Percentiles rank a stretch among this genome's conserved stretches.
Evolutionary conservation across 73 alveolate species (phyloP).

Genomic region (Symbiodinium natans): DNA sequence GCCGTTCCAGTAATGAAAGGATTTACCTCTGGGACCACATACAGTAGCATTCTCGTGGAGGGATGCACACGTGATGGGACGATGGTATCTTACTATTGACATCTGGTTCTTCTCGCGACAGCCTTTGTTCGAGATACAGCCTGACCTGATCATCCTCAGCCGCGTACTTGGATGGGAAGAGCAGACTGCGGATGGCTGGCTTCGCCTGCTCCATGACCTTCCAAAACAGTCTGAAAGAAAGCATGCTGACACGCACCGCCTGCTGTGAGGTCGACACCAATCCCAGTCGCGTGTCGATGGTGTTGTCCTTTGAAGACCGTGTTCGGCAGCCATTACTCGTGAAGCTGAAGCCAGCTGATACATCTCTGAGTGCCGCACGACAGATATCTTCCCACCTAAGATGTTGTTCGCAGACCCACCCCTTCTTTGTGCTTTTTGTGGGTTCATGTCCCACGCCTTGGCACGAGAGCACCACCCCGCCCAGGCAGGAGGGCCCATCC

Average conservation of each 20-base stretch:
- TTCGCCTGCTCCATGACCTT: constrained; percentile 84
- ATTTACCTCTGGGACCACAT: too few species aligned
- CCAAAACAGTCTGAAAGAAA: neutral
- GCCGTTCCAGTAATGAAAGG: too few species aligned
- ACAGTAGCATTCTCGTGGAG: too few species aligned
- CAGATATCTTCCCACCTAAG: constrained; percentile 52
- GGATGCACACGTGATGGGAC: too few species aligned
- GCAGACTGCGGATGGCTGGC: constrained; percentile 65
- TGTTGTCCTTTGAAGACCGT: constrained; percentile 35
- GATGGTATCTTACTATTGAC: too few species aligned
- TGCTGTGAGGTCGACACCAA: neutral
- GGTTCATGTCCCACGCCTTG: neutral
- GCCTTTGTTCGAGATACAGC: too few species aligned
- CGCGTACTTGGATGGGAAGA: constrained; percentile 8
- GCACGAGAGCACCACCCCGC: constrained; percentile 73
- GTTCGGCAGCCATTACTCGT: neutral
- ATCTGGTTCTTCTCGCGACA: too few species aligned
- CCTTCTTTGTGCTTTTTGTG: neutral
- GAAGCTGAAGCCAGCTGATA: neutral
- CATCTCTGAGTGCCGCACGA: neutral
- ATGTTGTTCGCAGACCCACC: neutral
- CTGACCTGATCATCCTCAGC: too few species aligned
- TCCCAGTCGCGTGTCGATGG: constrained; percentile 55
- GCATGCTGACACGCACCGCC: neutral
- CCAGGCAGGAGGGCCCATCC: constrained; percentile 77